phyloP scores from a whole-genome alignment of 495 filamentous ascomycete species.

The Bombardia bombarda region DNA sequence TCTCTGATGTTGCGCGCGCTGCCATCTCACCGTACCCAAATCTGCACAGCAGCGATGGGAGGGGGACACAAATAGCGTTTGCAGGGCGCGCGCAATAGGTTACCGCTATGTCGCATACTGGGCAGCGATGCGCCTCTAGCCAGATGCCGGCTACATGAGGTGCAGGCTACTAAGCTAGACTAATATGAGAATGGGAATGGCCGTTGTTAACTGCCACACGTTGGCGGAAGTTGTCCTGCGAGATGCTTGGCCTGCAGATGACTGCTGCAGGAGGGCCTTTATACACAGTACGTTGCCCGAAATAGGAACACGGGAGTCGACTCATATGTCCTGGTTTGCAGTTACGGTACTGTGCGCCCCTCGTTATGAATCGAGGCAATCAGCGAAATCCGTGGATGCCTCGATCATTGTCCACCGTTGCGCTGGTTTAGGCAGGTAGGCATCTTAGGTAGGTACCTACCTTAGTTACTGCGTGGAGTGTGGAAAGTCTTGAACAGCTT shows the following conservation, averaged over 20 bases:
- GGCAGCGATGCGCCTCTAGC: conserved; percentile 27
- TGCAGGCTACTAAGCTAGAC: background rate
- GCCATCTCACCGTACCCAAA: conserved; percentile 11
- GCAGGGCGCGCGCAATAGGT: conserved; percentile 8
- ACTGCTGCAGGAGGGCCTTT: background rate
- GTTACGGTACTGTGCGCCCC: too few species aligned
- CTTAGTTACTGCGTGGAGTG: too few species aligned
- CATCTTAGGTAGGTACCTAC: too few species aligned
- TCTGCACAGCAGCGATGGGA: conserved; percentile 3
- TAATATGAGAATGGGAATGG: background rate
- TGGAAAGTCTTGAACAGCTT: too few species aligned
- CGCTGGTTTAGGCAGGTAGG: too few species aligned
- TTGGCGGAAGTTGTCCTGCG: background rate
- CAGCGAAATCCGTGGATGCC: too few species aligned
- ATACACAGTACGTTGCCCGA: background rate
- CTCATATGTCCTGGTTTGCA: background rate
- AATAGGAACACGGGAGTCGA: background rate
- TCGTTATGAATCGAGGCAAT: too few species aligned
- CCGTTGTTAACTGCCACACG: background rate
- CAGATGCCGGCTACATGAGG: conserved; percentile 9
- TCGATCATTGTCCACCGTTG: too few species aligned
- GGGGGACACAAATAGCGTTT: conserved; percentile 7
- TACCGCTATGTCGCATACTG: conserved; percentile 18
- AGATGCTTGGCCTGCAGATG: background rate
- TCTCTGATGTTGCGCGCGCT: too few species aligned